Evolutionary conservation across 2,329 filamentous ascomycete genomes (phyloP), one percentile per base, ranked within the genome.

Genomic region (Sclerotinia nivalis): DNA sequence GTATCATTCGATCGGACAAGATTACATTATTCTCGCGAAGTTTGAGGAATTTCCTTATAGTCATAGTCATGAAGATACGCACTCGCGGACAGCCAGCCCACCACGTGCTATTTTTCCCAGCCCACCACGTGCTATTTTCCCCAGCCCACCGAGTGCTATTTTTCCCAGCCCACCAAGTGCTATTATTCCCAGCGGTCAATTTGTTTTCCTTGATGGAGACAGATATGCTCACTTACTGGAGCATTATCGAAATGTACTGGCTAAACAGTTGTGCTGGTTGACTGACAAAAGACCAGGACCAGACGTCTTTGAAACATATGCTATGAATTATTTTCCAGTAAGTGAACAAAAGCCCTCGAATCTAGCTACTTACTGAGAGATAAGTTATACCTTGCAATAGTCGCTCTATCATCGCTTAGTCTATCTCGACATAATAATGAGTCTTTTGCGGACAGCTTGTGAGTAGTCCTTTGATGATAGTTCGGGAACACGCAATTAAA

Each of bases 401-500:
- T 66, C 1, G 68, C 58, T 34, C 31, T 69, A 15, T 47, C 59
- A 20, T 65, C 60, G n/a, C 60, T 69, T 6, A 69, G 58, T 50
- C 28, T 65, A n/a, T 47, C 43, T 40, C 31, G 37, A 37, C 25
- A 28, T 62, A 73, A 66, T 65, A 72, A 40, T 68, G 70, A 12
- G 50, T 69, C 34, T 68, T 72, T 60, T 40, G 25, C 37, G 20
- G 47, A 62, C n/a, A 56, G 40, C 25, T 43, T 68, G 66, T 54
- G 49, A 52, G 72, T 71, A 56, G 78, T 69, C 78, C 79, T 22
- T 81, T 82, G 64, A 76, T 84, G 47, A 81, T 85, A 13, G 49
- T 67, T 84, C 72, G 74, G 77, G 31, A 80, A 86, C 75, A 84
- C 85, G 43, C 78, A 77, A 80, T 75, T 84, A 25, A 80, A 87